phyloP scores from a whole-genome alignment of 768 basidiomycete genomes.

The Suillus discolor region DNA sequence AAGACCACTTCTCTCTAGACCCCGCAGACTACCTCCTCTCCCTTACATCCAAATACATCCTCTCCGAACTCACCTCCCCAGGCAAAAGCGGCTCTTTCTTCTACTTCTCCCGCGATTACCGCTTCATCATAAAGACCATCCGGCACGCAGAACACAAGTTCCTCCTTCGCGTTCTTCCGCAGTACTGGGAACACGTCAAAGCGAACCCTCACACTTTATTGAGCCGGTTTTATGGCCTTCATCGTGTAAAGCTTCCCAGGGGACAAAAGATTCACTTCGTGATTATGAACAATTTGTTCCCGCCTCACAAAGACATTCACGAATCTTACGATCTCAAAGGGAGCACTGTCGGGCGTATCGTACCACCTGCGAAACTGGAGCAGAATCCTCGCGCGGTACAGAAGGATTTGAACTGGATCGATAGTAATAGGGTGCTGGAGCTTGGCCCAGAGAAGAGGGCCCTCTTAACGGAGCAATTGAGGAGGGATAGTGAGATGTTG shows the following conservation, averaged over 20 bases:
- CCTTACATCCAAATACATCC: conserved; percentile 95
- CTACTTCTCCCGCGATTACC: conserved; percentile 98
- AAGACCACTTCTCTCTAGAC: conserved; percentile 93
- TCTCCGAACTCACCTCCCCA: conserved; percentile 96
- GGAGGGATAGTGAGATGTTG: conserved; percentile 85
- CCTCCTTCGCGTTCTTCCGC: conserved; percentile 77
- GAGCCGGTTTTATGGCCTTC: conserved; percentile 94
- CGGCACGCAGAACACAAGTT: conserved; percentile 94
- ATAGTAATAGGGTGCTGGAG: conserved; percentile 72
- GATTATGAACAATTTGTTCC: conserved; percentile 99
- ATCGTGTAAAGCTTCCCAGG: conserved; percentile 93
- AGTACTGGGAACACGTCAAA: conserved; percentile 85
- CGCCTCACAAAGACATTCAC: conserved; percentile 95
- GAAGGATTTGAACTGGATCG: conserved; percentile 98
- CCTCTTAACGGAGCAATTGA: conserved; percentile 86
- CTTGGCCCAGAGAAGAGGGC: conserved; percentile 97
- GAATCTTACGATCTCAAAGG: conserved; percentile 98
- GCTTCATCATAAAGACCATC: conserved; percentile 99
- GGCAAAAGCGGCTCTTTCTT: conserved; percentile 99
- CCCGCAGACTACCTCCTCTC: conserved; percentile 98
- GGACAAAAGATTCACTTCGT: conserved; percentile 98
- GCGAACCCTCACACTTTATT: conserved; percentile 92
- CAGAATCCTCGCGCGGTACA: conserved; percentile 86
- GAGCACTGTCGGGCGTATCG: conserved; percentile 85
- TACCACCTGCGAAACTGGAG: conserved; percentile 77